These are phyloP conservation scores for Irpex rosettiformis DNA, from an alignment of 1,284 basidiomycete species.

Conservation along the genomic window DNA sequence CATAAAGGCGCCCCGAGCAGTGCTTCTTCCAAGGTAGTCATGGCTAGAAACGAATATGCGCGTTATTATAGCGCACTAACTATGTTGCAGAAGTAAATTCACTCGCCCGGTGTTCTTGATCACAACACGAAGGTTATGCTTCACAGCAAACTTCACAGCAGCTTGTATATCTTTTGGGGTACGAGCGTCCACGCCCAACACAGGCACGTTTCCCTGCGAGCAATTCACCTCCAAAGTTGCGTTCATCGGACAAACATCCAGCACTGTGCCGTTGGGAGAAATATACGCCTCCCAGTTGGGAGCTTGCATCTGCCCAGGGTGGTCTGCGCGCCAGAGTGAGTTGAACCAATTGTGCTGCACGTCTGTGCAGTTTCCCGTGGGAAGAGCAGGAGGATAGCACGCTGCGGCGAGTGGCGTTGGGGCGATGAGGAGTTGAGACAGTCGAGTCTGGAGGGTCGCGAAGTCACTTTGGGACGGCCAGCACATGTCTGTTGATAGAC, in stretches of 20 bases:
- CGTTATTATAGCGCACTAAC: background rate
- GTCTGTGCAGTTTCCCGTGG: conserved; percentile 32
- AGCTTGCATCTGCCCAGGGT: conserved; percentile 37
- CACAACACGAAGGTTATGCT: conserved; percentile 38
- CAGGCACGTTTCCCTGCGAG: conserved; percentile 40
- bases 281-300: conserved; percentile 39
- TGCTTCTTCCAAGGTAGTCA: conserved; percentile 23
- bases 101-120: conserved; percentile 45
- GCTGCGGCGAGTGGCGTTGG: conserved; percentile 35
- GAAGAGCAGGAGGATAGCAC: conserved; percentile 32
- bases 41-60: conserved; percentile 11
- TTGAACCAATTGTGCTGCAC: conserved; percentile 28
- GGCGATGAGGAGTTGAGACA: conserved; percentile 37
- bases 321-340: conserved; percentile 36
- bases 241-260: conserved; percentile 40
- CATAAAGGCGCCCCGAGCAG: conserved; percentile 21
- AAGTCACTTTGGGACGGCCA: conserved; percentile 39
- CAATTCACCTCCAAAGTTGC: conserved; percentile 36
- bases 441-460: conserved; percentile 25
- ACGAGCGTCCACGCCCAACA: conserved; percentile 40
- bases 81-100: background rate
- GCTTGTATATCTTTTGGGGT: conserved; percentile 34
- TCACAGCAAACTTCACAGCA: conserved; percentile 36
- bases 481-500: conserved; percentile 33
- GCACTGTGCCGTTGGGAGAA: conserved; percentile 36